Evolutionary conservation across 768 basidiomycete genomes (phyloP).

Genomic region (Amanita inopinata): DNA sequence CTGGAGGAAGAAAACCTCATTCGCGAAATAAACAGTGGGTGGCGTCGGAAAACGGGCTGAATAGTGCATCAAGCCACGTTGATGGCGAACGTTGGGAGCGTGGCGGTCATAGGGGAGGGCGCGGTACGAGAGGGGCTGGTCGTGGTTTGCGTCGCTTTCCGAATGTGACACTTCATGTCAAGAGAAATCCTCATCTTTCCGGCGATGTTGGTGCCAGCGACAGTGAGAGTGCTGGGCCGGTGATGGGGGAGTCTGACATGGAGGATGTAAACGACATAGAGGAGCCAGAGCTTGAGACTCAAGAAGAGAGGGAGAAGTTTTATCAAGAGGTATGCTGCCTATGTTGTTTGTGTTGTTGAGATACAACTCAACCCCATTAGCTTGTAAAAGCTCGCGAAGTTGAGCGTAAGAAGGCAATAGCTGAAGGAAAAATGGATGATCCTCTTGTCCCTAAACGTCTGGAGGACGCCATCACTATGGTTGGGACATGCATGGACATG

Average conservation of each 20-base stretch:
- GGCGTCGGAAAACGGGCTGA: conserved; percentile 29
- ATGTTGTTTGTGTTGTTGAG: conserved; percentile 11
- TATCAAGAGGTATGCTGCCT: conserved; percentile 54
- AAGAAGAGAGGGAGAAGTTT: conserved; percentile 58
- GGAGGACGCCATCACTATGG: conserved; percentile 86
- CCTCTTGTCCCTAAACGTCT: conserved; percentile 70
- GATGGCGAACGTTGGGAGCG: conserved; percentile 57
- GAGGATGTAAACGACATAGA: conserved; percentile 23
- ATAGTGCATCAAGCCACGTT: conserved; percentile 25
- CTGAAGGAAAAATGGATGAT: conserved; percentile 82
- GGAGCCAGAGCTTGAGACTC: conserved; percentile 43
- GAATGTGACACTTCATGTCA: conserved; percentile 30
- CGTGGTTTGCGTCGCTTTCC: conserved; percentile 32
- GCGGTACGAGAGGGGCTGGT: conserved; percentile 26
- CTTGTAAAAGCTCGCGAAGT: conserved; percentile 64
- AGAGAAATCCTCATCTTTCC: neutral
- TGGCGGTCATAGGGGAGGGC: conserved; percentile 44
- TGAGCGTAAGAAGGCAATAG: conserved; percentile 66
- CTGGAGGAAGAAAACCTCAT: conserved; percentile 20
- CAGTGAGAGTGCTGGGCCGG: conserved; percentile 17
- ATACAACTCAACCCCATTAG: conserved; percentile 26
- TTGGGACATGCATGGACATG: conserved; percentile 90
- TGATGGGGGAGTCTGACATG: conserved; percentile 17
- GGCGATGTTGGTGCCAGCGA: conserved; percentile 1
- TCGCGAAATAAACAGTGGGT: conserved; percentile 58